Conservation (phyloP, 176 grass and related monocot genomes). For the Raddia distichophylla region DNA sequence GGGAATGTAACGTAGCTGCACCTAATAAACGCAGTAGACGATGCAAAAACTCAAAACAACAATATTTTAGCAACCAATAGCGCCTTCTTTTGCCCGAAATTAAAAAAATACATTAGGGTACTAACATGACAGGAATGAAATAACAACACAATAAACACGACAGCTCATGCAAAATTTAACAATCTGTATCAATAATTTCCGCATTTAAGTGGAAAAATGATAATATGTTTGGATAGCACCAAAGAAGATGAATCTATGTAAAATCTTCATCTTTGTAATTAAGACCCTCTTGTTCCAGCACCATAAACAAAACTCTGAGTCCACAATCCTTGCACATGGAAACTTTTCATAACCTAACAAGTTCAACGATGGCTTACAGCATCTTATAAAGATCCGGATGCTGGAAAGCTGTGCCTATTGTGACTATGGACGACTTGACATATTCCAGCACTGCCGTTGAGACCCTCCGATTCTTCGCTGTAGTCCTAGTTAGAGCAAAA, state of each 20-base stretch:
- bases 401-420: constrained; percentile 38
- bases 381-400: neutral
- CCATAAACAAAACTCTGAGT: constrained; percentile 13
- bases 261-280: neutral
- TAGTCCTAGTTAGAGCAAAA: constrained; percentile 56
- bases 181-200: neutral
- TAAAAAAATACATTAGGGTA: no score
- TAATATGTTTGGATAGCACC: neutral
- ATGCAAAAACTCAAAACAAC: neutral
- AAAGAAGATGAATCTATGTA: neutral
- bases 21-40: neutral
- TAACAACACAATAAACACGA: neutral
- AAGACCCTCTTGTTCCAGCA: neutral
- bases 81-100: no score
- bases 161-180: neutral
- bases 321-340: neutral
- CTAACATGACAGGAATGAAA: neutral
- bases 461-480: constrained; percentile 61
- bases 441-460: constrained; percentile 63
- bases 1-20: neutral
- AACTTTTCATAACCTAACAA: constrained; percentile 17
- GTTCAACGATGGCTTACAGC: neutral
- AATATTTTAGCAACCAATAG: no score
- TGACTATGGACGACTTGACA: constrained; percentile 38
- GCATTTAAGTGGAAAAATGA: neutral